Base-by-base conservation (phyloP, 2,329 filamentous ascomycete genomes). In the Camillea tinctor region DNA sequence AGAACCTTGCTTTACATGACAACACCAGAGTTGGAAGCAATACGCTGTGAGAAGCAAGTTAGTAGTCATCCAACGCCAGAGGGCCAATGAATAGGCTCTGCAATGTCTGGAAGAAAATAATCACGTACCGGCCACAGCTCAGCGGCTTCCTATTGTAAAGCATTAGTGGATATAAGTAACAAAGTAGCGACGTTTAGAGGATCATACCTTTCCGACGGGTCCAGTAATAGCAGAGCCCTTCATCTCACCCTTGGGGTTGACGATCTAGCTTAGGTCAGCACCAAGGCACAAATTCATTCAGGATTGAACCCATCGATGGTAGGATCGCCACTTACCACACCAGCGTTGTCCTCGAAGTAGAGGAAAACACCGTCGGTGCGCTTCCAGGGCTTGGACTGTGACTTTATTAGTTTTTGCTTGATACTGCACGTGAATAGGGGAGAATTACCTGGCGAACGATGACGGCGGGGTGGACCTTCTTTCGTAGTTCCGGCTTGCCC, bases 221-320 rank as follows among this genome's bases (percentile, higher is more conserved):
- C 95, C 95, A 74, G 95, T 99, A 80, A 99, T 99, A 80, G 95
- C 95, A 70, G 93, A 97, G 79, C 95, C 95, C 91, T 99, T 99
- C 95, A 99, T 99, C 86, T 99, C 95, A 84, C 95, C 95, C 91
- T 99, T 99, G 82, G 94, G 93, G 88, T 99, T 99, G 87, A 99
- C 95, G 77, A 99, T 99, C 91, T 95, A 76, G 48, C 19, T 0
- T 1, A 11, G 21, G 72, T 84, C 71, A 83, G 79, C 70, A 60
- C 44, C 11, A 4, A n/a, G 26, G 36, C 15, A 9, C 19, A 15
- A 22, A n/a, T 40, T 17, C 20, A 48, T 40, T 17, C 20, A 48
- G n/a, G 36, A 22, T 19, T 24, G 3, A 4, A 24, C 11, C 23
- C 21, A 30, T 48, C 63, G 15, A 40, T n/a, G 36, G 13, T 17